A percentile compares a stretch with the other conserved stretches of the same genome.
Evolutionary conservation across 2,329 filamentous ascomycete genomes (phyloP).

Genomic region (Spiromastix sp.): DNA sequence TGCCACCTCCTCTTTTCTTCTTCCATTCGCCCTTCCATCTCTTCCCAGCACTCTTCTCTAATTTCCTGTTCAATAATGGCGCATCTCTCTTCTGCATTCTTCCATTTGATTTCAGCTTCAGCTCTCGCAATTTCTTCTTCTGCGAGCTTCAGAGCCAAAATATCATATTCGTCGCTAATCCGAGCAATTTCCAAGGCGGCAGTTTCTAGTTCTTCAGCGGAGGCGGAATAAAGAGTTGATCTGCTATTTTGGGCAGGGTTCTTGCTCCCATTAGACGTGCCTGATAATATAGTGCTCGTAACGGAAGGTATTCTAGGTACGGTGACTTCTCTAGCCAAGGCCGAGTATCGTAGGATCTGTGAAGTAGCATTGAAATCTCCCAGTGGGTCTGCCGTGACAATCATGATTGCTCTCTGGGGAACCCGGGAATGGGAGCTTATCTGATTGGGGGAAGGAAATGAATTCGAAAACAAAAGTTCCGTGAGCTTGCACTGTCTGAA

Average conservation of each 20-base stretch:
- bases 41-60: constrained; percentile 76
- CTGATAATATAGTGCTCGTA: constrained; percentile 54
- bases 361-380: constrained; percentile 96
- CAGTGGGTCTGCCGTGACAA: constrained; percentile 84
- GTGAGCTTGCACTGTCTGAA: constrained; percentile 80
- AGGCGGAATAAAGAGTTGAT: constrained; percentile 29
- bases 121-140: constrained; percentile 60
- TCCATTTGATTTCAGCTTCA: constrained; percentile 62
- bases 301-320: constrained; percentile 81
- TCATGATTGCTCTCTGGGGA: constrained; percentile 86
- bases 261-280: constrained; percentile 20
- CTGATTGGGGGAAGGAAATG: constrained; percentile 55
- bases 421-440: constrained; percentile 31
- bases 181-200: constrained; percentile 71
- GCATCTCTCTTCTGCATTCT: constrained; percentile 52
- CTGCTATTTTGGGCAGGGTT: constrained; percentile 25
- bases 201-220: constrained; percentile 63
- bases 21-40: constrained; percentile 71
- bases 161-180: constrained; percentile 67
- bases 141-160: constrained; percentile 57
- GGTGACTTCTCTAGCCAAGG: constrained; percentile 83
- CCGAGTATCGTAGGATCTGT: constrained; percentile 89
- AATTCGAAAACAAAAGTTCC: constrained; percentile 80
- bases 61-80: constrained; percentile 73
- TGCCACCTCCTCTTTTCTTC: constrained; percentile 76